Base-by-base conservation (phyloP, 2,329 filamentous ascomycete genomes). In the Elsinoe necatrix region DNA sequence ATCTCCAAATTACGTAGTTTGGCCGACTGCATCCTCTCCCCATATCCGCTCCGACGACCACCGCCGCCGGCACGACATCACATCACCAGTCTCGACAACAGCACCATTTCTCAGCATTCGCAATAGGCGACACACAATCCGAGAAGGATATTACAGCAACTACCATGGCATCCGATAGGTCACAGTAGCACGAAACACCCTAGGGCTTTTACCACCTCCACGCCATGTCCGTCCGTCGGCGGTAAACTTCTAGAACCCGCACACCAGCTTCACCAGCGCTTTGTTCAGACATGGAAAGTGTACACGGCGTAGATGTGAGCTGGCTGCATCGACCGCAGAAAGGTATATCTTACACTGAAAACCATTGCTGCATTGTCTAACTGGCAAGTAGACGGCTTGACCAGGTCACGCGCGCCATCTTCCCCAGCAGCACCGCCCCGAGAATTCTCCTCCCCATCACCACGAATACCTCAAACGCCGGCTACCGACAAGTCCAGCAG, bases 281-380 rank as follows among this genome's bases (percentile, higher is more conserved):
- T 25, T 31, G 11, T 29, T 23, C 16, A 20, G 34, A 27, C 35
- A 92, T 92, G 88, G 88, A 92, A 73, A 84, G 86, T 64, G 81
- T 88, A 62, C 84, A 89, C 70, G 85, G 85, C 63, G 81, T 95
- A 67, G 89, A 95, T 73, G 89, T 95, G 67, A 90, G 86, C 72
- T 95, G 89, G 89, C 86, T 95, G 77, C 87, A 93, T 72, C 86
- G 87, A 68, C 82, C 85, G 64, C 45, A 59, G n/a, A 90, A 87
- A 85, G 89, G 89, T 88, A 78, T 72, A 79, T 72, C 14, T 2
- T 29, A 20, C 20, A 12, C 14, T 7, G 7, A 7, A 14, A 29
- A 8, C 6, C n/a, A 14, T 20, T 7, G 9, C 31, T 21, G 6
- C 12, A 7, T 25, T 23, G 42, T 37, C 43, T 39, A 35, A 43